Conservation (phyloP, 1,284 basidiomycete species). For the Papiliotrema nemorosa region DNA sequence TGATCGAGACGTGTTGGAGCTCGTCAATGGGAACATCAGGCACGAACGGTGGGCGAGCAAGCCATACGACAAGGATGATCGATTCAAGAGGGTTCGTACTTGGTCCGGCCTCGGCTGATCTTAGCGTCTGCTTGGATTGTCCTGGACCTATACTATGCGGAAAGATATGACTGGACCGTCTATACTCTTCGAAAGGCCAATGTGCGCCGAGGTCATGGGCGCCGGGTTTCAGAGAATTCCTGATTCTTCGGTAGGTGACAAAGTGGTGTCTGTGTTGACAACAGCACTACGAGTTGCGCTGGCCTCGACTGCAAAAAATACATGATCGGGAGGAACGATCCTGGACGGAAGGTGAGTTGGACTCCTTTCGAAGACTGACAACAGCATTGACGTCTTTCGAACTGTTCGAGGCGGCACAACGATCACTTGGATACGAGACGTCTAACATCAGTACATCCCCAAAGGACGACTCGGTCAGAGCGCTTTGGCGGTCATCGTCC, state of each 20-base stretch:
- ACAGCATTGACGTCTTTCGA: slow-evolving; percentile 20
- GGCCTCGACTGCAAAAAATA: slow-evolving; percentile 69
- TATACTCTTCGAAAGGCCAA: slow-evolving; percentile 60
- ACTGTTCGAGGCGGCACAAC: slow-evolving; percentile 23
- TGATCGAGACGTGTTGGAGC: slow-evolving; percentile 61
- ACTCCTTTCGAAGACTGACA: neutral
- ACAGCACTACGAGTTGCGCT: slow-evolving; percentile 76
- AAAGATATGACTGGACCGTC: slow-evolving; percentile 56
- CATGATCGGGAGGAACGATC: slow-evolving; percentile 59
- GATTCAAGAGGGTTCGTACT: slow-evolving; percentile 29
- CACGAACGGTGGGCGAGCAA: slow-evolving; percentile 45
- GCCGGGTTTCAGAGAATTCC: slow-evolving; percentile 71
- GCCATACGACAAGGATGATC: slow-evolving; percentile 34
- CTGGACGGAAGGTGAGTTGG: slow-evolving; percentile 57
- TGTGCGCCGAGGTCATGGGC: slow-evolving; percentile 70
- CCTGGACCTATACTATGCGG: slow-evolving; percentile 58
- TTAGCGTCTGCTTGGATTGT: slow-evolving; percentile 45
- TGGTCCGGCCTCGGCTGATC: neutral
- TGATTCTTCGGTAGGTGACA: slow-evolving; percentile 53
- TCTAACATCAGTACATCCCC: neutral
- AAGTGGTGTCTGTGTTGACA: neutral
- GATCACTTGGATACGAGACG: slow-evolving; percentile 27
- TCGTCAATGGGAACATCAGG: slow-evolving; percentile 63
- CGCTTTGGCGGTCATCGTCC: slow-evolving; percentile 30
- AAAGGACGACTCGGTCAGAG: slow-evolving; percentile 26